These are phyloP conservation scores for Dactylellina haptotyla DNA, from an alignment of 2,329 filamentous ascomycete genomes.

Conservation along the genomic window DNA sequence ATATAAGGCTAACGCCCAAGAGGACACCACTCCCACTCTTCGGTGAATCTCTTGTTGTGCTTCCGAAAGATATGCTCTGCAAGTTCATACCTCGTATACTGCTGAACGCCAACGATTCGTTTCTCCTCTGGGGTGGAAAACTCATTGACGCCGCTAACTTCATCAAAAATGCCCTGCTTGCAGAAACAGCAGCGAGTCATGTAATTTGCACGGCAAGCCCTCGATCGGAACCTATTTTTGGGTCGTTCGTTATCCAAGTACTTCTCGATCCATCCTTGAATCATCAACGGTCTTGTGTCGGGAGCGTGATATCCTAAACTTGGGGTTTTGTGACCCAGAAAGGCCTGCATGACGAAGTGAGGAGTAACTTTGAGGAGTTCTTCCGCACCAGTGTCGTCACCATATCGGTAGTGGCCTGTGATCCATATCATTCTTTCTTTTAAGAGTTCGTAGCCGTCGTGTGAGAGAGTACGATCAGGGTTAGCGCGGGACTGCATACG, in stretches of 20 bases:
- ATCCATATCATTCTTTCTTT: too few relatives aligned
- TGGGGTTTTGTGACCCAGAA: slow-evolving; percentile 5
- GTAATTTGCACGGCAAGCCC: background rate
- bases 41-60: slow-evolving; percentile 32
- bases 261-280: slow-evolving; percentile 18
- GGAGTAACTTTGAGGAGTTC: too few relatives aligned
- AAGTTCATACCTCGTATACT: slow-evolving; percentile 18
- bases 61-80: slow-evolving; percentile 45
- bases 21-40: slow-evolving; percentile 31
- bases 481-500: too few relatives aligned
- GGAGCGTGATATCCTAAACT: background rate
- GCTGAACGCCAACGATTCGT: too few relatives aligned
- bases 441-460: too few relatives aligned
- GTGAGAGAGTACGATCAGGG: too few relatives aligned
- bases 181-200: slow-evolving; percentile 32
- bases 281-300: background rate
- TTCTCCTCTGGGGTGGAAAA: background rate
- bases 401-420: too few relatives aligned
- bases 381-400: too few relatives aligned
- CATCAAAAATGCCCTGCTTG: background rate
- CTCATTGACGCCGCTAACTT: background rate
- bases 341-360: too few relatives aligned
- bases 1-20: background rate
- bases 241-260: slow-evolving; percentile 1
- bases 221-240: slow-evolving; percentile 13